Conservation (phyloP, 208 protist genomes). For the Leishmania amazonensis region DNA sequence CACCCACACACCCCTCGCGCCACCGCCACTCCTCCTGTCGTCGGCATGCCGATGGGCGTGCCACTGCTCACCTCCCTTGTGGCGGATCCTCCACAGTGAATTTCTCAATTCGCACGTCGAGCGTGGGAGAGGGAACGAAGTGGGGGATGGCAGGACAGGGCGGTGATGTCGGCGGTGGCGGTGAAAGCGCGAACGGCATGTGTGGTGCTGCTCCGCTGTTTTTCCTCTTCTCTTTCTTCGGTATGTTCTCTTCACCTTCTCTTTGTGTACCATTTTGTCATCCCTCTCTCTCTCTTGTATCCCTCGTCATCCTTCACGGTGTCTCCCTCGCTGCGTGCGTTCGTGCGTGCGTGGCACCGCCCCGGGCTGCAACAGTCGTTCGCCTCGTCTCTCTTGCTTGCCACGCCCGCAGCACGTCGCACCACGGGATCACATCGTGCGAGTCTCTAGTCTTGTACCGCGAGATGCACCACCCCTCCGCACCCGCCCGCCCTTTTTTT, state of each 20-base stretch:
- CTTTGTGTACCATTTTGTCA: not conserved
- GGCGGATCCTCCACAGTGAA: constrained; percentile 1
- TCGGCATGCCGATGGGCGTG: not conserved
- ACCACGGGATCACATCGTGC: not conserved
- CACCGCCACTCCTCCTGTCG: not conserved
- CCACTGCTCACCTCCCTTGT: not conserved
- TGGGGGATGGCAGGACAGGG: too few species aligned
- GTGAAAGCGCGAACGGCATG: not conserved
- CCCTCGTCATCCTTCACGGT: not conserved
- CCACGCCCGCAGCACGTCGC: not conserved
- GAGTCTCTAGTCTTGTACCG: not conserved
- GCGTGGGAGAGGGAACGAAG: not conserved
- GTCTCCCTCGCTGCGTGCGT: not conserved
- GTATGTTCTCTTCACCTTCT: not conserved
- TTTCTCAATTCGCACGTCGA: constrained; percentile 20
- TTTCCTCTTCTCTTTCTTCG: not conserved
- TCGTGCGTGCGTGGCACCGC: not conserved
- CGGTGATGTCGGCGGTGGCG: not conserved
- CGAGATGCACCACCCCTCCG: not conserved
- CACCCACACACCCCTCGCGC: not conserved
- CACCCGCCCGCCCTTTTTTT: not conserved
- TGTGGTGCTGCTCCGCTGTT: not conserved
- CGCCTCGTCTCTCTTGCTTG: not conserved
- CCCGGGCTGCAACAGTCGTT: not conserved
- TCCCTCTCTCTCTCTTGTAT: not conserved